Percentiles rank a stretch among this genome's conserved stretches.
Evolutionary conservation across 169 alveolate species (phyloP).

Genomic region (Eimeria nieschulzi): DNA sequence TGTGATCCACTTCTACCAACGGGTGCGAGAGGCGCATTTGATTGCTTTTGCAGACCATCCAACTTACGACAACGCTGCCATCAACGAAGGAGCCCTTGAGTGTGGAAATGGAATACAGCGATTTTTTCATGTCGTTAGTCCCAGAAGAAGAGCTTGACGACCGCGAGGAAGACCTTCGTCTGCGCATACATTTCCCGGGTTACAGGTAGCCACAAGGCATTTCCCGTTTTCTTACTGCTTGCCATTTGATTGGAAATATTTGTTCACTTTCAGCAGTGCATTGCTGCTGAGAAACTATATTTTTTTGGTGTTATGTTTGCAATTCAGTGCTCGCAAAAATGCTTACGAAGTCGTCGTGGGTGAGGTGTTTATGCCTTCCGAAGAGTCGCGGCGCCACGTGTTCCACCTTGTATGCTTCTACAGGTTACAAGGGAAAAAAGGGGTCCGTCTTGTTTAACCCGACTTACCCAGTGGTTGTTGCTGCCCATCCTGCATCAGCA

Average conservation of each 20-base stretch:
- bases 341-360: background rate
- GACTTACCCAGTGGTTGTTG: no score
- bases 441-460: background rate
- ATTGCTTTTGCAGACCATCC: conserved; percentile 4
- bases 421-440: conserved; percentile 22
- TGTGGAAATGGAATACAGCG: background rate
- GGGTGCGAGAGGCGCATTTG: background rate
- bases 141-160: conserved; percentile 51
- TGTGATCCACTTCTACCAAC: background rate
- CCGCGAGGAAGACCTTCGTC: conserved; percentile 59
- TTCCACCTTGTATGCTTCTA: conserved; percentile 32
- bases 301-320: background rate
- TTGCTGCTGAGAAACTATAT: background rate
- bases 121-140: conserved; percentile 31
- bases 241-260: background rate
- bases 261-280: background rate
- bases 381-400: background rate
- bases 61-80: background rate
- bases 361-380: conserved; percentile 29
- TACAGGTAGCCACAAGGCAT: conserved; percentile 17
- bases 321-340: conserved; percentile 10
- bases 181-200: conserved; percentile 19
- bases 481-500: no score
- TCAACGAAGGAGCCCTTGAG: background rate
- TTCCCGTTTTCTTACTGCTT: background rate